Evolutionary conservation across 495 filamentous ascomycete species (phyloP).

Genomic region (Aspergillus nanangensis): DNA sequence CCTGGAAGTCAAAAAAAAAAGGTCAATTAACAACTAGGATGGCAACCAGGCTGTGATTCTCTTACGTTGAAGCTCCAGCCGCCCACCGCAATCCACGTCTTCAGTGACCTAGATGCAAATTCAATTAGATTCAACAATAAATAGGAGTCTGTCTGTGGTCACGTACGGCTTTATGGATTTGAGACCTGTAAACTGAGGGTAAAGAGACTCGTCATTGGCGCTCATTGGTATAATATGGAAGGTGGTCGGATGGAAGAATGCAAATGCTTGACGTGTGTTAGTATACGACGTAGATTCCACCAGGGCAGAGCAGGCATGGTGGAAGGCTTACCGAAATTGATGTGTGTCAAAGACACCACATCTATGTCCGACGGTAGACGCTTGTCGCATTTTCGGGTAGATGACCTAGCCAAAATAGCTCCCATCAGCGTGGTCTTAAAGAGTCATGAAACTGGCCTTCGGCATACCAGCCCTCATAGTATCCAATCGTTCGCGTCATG

Average conservation of each 20-base stretch:
- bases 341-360: background rate
- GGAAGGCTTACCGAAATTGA: slow-evolving; percentile 2
- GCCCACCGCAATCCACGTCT: slow-evolving; percentile 1
- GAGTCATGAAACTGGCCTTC: background rate
- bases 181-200: slow-evolving; percentile 1
- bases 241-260: slow-evolving; percentile 5
- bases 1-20: slow-evolving; percentile 1
- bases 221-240: slow-evolving; percentile 4
- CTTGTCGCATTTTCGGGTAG: background rate
- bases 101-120: background rate
- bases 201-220: background rate
- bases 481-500: slow-evolving; percentile 3
- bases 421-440: background rate
- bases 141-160: background rate
- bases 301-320: background rate
- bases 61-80: slow-evolving; percentile 3
- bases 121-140: background rate
- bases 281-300: no score
- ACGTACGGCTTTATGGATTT: slow-evolving; percentile 2
- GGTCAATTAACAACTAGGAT: background rate
- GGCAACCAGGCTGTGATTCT: background rate
- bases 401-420: background rate
- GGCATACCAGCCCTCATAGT: slow-evolving; percentile 5
- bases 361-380: slow-evolving; percentile 1
- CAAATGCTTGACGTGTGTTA: slow-evolving; percentile 2